Base-by-base conservation (phyloP, 1,139 yeast genomes). In the Kodamaea suecica region DNA sequence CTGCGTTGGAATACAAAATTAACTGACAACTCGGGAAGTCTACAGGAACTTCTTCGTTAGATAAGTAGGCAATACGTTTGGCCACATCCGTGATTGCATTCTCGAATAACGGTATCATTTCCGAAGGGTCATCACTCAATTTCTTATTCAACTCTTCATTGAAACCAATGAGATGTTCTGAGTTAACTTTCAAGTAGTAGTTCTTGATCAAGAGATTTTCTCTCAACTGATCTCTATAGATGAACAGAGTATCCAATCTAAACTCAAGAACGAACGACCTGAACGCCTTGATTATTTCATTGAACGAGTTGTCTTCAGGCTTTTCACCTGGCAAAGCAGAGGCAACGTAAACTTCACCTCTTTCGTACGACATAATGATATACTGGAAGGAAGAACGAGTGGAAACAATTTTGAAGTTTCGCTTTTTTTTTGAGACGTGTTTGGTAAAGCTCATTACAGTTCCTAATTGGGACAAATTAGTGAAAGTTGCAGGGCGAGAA, bases 21-120 rank as follows among this genome's bases (percentile, higher is more conserved):
- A 92, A 65, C 63, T 92, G 99, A 54, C 95, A 87, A 23, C 69
- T 73, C 3, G 96, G 95, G 50, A 90, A 80, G 41, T 70, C 69
- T 3, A 61, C 48, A 1, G 84, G 79, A 5, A 71, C 69, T 42
- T 73, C 80, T 23, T 73, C 79, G 35, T 70, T 67, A 36, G 80
- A 66, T 42, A 81, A 64, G 57, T 72, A 76, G 10, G 84, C 81
- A 41, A 88, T 81, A 51, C 94, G 68, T 50, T 82, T 81, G 4
- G 97, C 97, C 27, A 88, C 90, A 42, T 85, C 95, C 6, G 95
- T 83, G 40, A 88, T 87, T 32, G 97, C 97, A 33, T 62, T 72
- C 57, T 94, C 98, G 52, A 94, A 90, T 38, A 88, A 61, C 1
- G 97, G 95, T 26, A 92, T 78, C 73, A 86, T 78, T 37, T 87